phyloP scores from a whole-genome alignment of 306 rosid species.

The Prinsepia uniflora region DNA sequence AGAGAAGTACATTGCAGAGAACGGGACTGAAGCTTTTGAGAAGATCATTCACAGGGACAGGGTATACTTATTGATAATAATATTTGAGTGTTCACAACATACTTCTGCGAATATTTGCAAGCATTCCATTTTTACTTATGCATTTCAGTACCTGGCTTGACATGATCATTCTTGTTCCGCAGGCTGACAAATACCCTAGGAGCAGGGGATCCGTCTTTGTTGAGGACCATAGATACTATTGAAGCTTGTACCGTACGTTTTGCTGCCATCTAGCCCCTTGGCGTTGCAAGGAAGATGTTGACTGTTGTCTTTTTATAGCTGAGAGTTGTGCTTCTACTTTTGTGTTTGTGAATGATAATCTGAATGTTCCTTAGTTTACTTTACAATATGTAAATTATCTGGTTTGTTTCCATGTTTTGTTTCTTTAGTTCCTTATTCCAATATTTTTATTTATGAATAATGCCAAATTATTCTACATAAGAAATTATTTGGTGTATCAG shows the following conservation, averaged over 20 bases:
- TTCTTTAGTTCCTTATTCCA: neutral
- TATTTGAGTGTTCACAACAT: neutral
- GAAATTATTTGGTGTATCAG: too few species aligned
- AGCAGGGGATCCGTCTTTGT: slow-evolving; percentile 32
- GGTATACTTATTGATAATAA: slow-evolving; percentile 42
- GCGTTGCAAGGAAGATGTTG: neutral
- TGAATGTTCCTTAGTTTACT: neutral
- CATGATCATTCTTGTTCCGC: slow-evolving; percentile 16
- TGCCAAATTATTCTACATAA: neutral
- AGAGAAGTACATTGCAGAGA: slow-evolving; percentile 77
- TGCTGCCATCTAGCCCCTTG: neutral
- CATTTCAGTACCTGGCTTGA: neutral
- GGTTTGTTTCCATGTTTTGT: neutral
- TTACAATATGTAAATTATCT: neutral
- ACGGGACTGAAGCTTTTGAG: slow-evolving; percentile 71
- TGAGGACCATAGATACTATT: slow-evolving; percentile 26
- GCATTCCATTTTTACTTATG: slow-evolving; percentile 2
- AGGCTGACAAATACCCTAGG: slow-evolving; percentile 70
- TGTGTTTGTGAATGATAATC: neutral
- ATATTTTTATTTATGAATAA: neutral
- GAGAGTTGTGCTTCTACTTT: neutral
- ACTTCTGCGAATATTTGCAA: neutral
- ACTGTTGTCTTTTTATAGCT: neutral
- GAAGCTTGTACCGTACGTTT: slow-evolving; percentile 8
- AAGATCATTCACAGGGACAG: slow-evolving; percentile 66